Evolutionary conservation across 2,329 filamentous ascomycete genomes (phyloP).

Genomic region (Calonectria hawksworthii): DNA sequence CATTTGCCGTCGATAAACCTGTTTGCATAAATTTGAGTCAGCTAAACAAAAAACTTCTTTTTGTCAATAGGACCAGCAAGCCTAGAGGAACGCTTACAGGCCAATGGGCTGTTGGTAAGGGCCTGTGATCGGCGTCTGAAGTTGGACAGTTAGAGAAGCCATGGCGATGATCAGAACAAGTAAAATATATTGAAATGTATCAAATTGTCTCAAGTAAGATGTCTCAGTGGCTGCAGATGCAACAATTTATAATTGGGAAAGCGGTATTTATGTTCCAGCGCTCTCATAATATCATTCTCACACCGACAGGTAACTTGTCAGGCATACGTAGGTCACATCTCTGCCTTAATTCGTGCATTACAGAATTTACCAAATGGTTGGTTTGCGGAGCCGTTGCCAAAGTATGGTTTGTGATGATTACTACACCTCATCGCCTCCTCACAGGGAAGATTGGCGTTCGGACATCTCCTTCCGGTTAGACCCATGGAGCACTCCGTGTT

Average conservation of each 20-base stretch:
- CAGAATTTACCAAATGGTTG: neutral
- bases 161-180: too few relatives aligned
- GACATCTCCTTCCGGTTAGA: neutral
- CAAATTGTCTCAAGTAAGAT: too few relatives aligned
- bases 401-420: neutral
- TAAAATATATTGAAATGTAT: too few relatives aligned
- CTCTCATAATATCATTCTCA: neutral
- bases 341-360: too few relatives aligned
- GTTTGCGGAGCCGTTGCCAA: neutral
- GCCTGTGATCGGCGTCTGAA: too few relatives aligned
- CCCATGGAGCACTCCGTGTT: neutral
- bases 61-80: too few relatives aligned
- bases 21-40: constrained; percentile 5
- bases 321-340: neutral
- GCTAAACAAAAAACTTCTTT: too few relatives aligned
- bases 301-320: neutral
- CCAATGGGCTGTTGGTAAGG: too few relatives aligned
- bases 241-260: neutral
- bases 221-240: neutral
- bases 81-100: too few relatives aligned
- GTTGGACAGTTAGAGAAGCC: too few relatives aligned
- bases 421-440: neutral
- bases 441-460: neutral
- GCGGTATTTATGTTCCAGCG: neutral
- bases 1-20: constrained; percentile 95